These are phyloP conservation scores for Quercus bicolor DNA, from an alignment of 306 rosid species.

Conservation along the genomic window DNA sequence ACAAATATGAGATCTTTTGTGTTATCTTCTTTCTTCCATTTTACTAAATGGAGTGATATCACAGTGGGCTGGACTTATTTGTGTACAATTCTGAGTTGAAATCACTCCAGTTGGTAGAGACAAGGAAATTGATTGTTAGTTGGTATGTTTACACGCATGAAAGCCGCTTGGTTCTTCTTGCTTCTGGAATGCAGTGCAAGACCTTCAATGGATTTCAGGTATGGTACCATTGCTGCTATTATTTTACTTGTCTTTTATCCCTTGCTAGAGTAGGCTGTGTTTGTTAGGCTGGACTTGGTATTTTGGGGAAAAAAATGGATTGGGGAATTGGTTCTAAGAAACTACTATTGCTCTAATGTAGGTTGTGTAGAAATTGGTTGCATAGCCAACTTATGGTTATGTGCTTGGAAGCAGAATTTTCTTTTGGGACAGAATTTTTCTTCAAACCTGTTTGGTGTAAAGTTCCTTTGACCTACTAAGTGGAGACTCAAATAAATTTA, in stretches of 20 bases:
- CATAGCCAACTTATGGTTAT: background rate
- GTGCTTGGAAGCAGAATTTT: background rate
- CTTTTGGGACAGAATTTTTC: too few relatives aligned
- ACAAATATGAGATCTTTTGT: background rate
- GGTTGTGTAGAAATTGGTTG: background rate
- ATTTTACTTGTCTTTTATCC: constrained; percentile 3
- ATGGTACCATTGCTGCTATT: constrained; percentile 11
- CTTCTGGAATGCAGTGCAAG: constrained; percentile 99
- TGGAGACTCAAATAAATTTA: too few relatives aligned
- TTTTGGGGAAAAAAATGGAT: background rate
- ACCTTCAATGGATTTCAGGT: constrained; percentile 97
- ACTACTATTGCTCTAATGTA: background rate
- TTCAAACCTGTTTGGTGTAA: too few relatives aligned
- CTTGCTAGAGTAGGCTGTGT: constrained; percentile 6
- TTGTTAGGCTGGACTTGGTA: background rate
- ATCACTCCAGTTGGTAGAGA: constrained; percentile 77
- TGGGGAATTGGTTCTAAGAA: constrained; percentile 3
- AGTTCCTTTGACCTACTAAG: too few relatives aligned
- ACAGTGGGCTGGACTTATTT: constrained; percentile 94
- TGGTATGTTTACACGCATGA: constrained; percentile 96
- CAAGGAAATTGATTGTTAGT: constrained; percentile 77
- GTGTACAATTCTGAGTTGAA: constrained; percentile 59
- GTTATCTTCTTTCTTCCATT: background rate
- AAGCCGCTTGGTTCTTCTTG: constrained; percentile 97
- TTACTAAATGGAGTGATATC: constrained; percentile 23